Evolutionary conservation across 768 basidiomycete species (phyloP), one percentile per base, ranked within the genome.

Genomic region (Agrocybe praecox): DNA sequence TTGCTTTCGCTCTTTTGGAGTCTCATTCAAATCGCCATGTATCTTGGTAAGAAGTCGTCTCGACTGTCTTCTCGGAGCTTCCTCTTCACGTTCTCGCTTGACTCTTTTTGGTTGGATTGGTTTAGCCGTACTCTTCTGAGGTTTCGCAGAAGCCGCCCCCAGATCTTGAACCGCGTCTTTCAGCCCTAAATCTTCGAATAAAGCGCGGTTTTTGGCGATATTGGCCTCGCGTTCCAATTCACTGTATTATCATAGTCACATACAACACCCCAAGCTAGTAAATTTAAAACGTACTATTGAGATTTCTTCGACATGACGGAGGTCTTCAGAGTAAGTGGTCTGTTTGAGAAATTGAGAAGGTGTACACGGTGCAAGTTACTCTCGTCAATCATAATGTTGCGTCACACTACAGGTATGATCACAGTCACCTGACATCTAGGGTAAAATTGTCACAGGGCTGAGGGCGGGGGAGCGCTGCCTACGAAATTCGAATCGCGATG

Each of bases 181-280:
- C 29, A 91, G 76, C 17, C 89, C 84, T 17, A 94, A 80, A 65
- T 90, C 72, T 60, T 89, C 85, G 34, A 94, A 77, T 9, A 93
- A 75, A 2, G 84, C 87, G 43, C 83, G 86, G 67, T 94, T 94
- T 49, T 89, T 82, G 12, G 89, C 90, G 45, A 94, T 92, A 64
- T 92, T 94, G 9, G 85, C 87, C 67, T 90, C 86, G 18, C 92
- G 86, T 62, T 92, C 88, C 19, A 80, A 73, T 72, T 92, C 92
- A 68, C 79, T 79, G 49, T 7, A 40, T 40, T 5, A 14, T 40
- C n/a, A n/a, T 14, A n/a, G 3, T 40, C 36, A 40, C 4, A 40
- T 5, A 40, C 36, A 3, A 14, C 12, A 15, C 12, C 5, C 8
- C 14, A n/a, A 6, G n/a, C 26, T 9, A 29, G 26, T 29, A 40